Evolutionary conservation across 2,329 filamentous ascomycete species (phyloP), one percentile per base, ranked within the genome.

Genomic region (Colletotrichum kahawae): DNA sequence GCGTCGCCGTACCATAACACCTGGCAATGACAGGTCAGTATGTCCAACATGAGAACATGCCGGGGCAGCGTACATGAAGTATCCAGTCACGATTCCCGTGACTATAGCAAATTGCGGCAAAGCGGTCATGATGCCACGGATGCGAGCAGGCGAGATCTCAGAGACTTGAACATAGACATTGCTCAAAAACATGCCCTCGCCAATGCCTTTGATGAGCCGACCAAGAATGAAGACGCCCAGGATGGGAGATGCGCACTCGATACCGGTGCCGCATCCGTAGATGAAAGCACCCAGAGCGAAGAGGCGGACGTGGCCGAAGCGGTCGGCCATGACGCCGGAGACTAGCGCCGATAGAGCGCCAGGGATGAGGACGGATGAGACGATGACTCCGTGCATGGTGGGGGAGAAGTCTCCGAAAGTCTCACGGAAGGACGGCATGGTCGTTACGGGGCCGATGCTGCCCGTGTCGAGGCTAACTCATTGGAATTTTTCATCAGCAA

Each of bases 291-390:
- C 91, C 18, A 89, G 83, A 2, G 84, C 84, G 29, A 93, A 89
- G 0, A 87, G 85, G n/a, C 84, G 84, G 0, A 88, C 85, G 12
- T 91, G 86, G 0, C 91, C 91, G 21, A 90, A 88, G 71, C 81
- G 85, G 78, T 88, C 88, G 9, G 85, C 89, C 3, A 93, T 83
- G 59, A 88, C 85, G 2, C 92, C 88, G 0, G 91, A 90, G 43
- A 92, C 85, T 29, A 92, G 85, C 0, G 91, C 91, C 1, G 91
- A 89, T 14, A 93, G 81, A 0, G 89, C 91, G 7, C 90, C 92
- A 0, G 91, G 88, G 29, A 92, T 86, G 27, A 93, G 84, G 62
- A 92, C 89, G 0, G 88, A 88, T 0, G 91, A 92, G 18, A 93
- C 90, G 8, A 91, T 87, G 4, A 92, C 83, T 1, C 92, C 91